Evolutionary conservation across 306 rosid species (phyloP), one percentile per base, ranked within the genome.

Genomic region (Chamaecrista fasciculata): DNA sequence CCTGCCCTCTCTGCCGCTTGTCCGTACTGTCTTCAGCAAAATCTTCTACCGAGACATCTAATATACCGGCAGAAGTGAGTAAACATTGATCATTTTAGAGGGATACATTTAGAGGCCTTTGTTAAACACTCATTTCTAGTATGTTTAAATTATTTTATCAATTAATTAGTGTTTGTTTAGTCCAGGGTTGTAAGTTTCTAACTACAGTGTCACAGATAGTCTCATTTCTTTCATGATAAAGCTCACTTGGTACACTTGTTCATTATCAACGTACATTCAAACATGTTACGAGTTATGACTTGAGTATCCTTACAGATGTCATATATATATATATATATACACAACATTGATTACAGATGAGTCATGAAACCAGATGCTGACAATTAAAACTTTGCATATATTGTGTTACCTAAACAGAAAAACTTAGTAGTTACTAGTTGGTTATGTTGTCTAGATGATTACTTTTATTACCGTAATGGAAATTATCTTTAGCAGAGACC

Each of bases 1-100:
- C 97, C 62, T 92, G 97, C 56, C 97, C 97, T n/a, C 97, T 92
- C 75, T 92, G 97, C 73, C 97, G 97, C 74, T 73, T 85, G 56
- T 85, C 91, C 4, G 83, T 92, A 44, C 86, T 91, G 56, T 25
- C 85, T 3, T 55, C 81, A 29, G 70, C 80, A 14, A 85, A 82
- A 62, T 80, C 86, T 62, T 76, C 84, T 10, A 53, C 81, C 18
- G 82, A 79, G 51, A 64, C 69, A 14, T 72, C 79, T 1, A 25
- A 72, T 70, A 19, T 71, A 34, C 82, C 75, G 79, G 82, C 68
- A 18, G 61, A 77, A 48, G 23, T 62, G 14, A 62, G 69, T 33
- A 65, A 48, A 57, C 76, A 26, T 47, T 44, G 34, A 44, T 76
- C 83, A 21, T 42, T 48, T 56, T 72, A 48, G 25, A 63, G 11